Base-by-base conservation (phyloP, 768 basidiomycete species). In the Serendipita sp. region DNA sequence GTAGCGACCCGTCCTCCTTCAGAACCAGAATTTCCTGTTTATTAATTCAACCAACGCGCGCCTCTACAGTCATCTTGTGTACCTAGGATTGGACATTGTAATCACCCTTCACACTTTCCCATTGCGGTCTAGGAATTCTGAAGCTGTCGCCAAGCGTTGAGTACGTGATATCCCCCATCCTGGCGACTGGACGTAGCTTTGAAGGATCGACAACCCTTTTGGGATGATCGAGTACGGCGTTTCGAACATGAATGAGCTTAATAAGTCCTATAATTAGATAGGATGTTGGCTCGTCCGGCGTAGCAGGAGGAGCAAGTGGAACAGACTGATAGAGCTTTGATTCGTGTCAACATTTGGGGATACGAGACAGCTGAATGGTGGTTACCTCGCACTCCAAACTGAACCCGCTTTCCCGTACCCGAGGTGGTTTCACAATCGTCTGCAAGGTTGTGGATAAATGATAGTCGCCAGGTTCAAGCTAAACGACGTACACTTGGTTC, bases 311-410 rank as follows among this genome's bases (percentile, higher is more conserved):
- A 45, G 18, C 2, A 10, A 30, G 63, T 60, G 63, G 37, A 13
- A 64, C 63, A 64, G 38, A 64, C n/a, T 54, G 15, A 16, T 30
- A 38, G n/a, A 46, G 15, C 63, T 30, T 8, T 4, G 32, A 13
- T 11, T 28, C 8, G 63, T 53, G 56, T 24, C 24, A 24, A 24
- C 0, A 24, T 24, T 24, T 24, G 24, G 18, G 53, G 16, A 54
- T 11, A 11, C 10, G 2, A 54, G 13, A 13, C 45, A 46, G 53
- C 11, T 54, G 53, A 28, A 54, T 11, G 13, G 11, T 54, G 28
- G 28, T 1, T 70, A 82, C 82, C 76, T 81, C 78, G 74, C 85
- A 85, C 74, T 85, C 85, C 68, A 86, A 74, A 64, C 78, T 78
- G 37, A 84, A 76, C 13, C 80, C 78, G 70, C 83, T 83, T 71